phyloP scores from a whole-genome alignment of 495 filamentous ascomycete species.

The Hamigera avellanea region DNA sequence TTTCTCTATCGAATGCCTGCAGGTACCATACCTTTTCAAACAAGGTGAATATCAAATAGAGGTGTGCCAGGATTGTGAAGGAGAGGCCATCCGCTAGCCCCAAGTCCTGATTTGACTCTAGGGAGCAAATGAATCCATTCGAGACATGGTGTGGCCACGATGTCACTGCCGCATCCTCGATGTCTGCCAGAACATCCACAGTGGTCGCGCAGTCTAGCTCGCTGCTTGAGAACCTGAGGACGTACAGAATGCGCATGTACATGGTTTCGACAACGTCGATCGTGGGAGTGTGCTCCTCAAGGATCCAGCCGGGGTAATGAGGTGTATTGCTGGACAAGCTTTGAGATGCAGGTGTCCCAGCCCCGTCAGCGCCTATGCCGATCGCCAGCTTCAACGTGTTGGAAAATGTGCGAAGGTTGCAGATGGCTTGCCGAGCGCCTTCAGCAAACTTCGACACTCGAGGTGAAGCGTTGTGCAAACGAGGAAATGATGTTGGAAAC shows the following conservation, averaged over 20 bases:
- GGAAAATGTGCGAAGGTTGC: slow-evolving; percentile 2
- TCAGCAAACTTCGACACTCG: slow-evolving; percentile 4
- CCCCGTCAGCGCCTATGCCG: no score
- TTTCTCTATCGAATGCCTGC: slow-evolving; percentile 8
- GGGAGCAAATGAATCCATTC: slow-evolving; percentile 8
- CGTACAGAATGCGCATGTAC: slow-evolving; percentile 17
- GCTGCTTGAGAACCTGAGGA: slow-evolving; percentile 11
- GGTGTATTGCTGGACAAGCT: background rate
- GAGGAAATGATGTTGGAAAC: background rate
- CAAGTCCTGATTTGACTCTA: slow-evolving; percentile 3
- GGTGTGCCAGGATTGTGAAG: slow-evolving; percentile 14
- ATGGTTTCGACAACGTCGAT: slow-evolving; percentile 19
- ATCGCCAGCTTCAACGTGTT: background rate
- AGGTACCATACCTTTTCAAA: slow-evolving; percentile 13
- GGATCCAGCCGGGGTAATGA: background rate
- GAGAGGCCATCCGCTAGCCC: slow-evolving; percentile 2
- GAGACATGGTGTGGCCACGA: slow-evolving; percentile 13
- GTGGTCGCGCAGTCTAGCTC: slow-evolving; percentile 1
- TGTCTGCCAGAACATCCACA: slow-evolving; percentile 13
- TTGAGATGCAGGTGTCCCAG: background rate
- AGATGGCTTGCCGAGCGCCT: slow-evolving; percentile 6
- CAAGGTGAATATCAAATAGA: slow-evolving; percentile 12
- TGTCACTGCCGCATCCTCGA: slow-evolving; percentile 18
- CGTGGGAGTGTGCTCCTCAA: slow-evolving; percentile 3
- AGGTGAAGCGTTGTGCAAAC: background rate